Base-by-base conservation (phyloP, 2,329 filamentous ascomycete species). In the Neonectria faginata region DNA sequence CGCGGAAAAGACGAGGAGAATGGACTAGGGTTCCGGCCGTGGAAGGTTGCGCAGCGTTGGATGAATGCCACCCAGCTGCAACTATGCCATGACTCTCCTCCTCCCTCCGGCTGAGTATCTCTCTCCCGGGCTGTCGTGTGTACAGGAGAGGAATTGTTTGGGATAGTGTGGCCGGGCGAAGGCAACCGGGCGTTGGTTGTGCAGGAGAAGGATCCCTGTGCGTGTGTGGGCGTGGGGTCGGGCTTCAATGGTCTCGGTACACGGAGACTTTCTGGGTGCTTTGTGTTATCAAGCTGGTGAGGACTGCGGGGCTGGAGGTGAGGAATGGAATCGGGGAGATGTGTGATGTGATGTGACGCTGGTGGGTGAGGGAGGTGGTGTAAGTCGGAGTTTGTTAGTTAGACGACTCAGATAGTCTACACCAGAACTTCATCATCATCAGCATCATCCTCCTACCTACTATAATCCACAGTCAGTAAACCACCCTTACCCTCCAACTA, bases 121-220 rank as follows among this genome's bases (percentile, higher is more conserved):
- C 36, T 8, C 14, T n/a, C 16, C 7, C 36, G 36, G 36, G 33
- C 33, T 16, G 47, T 52, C 48, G 47, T 45, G 47, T 45, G 58
- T 27, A 36, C 29, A 20, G 45, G 27, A 41, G 41, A 10, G 29
- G 20, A 20, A 20, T 20, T 42, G 8, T n/a, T n/a, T 16, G 16
- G 14, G 10, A n/a, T 7, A n/a, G 58, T 42, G 25, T 59, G 50
- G 58, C 20, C 50, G 48, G 58, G 58, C 42, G 51, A 29, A n/a
- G n/a, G 50, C 55, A 57, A 16, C 55, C 25, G 36, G 44, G 47
- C 47, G 47, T 20, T 57, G 54, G 41, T 57, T 57, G 57, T 71
- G 68, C 68, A 72, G 63, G 59, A 64, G 50, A 61, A 57, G 64
- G 61, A 71, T 73, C 70, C 70, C 68, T 73, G 70, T 62, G 63